Evolutionary conservation across 1,139 yeast genomes (phyloP).

Genomic region (Yamadazyma aaseri): DNA sequence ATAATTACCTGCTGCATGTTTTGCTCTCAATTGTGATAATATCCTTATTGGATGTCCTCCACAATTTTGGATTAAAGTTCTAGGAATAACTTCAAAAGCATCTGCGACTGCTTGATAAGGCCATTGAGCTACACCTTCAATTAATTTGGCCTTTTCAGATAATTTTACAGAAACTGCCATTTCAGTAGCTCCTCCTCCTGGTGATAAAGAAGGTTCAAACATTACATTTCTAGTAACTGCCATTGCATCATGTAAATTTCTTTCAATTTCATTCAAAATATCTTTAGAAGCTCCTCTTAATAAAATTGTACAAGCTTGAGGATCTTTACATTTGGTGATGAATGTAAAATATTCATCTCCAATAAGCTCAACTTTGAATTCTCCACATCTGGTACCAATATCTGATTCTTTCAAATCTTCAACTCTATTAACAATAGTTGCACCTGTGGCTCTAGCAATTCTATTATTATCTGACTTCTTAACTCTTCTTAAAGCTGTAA

Average conservation of each 20-base stretch:
- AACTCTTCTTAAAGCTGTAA: conserved; percentile 90
- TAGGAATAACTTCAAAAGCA: conserved; percentile 87
- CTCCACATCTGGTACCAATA: conserved; percentile 84
- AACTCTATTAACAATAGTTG: conserved; percentile 91
- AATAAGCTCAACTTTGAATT: conserved; percentile 88
- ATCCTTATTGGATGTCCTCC: conserved; percentile 95
- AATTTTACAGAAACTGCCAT: conserved; percentile 94
- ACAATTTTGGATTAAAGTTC: conserved; percentile 94
- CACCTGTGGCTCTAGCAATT: conserved; percentile 96
- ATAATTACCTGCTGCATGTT: conserved; percentile 85
- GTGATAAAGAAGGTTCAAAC: conserved; percentile 91
- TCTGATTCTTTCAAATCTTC: conserved; percentile 93
- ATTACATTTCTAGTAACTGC: conserved; percentile 94
- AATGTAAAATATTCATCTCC: conserved; percentile 97
- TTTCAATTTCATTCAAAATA: conserved; percentile 91
- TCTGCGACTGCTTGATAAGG: conserved; percentile 99
- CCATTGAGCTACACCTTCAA: conserved; percentile 97
- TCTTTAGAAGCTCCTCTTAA: conserved; percentile 97
- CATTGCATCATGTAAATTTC: conserved; percentile 98
- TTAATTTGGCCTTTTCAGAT: conserved; percentile 85
- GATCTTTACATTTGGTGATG: conserved; percentile 75
- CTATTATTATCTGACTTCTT: conserved; percentile 95
- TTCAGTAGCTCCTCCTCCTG: conserved; percentile 99
- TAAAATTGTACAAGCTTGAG: conserved; percentile 90
- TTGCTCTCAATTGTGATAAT: conserved; percentile 88